These are phyloP conservation scores for Clarireedia hainanense DNA, from an alignment of 2,329 filamentous ascomycete species.

Conservation along the genomic window DNA sequence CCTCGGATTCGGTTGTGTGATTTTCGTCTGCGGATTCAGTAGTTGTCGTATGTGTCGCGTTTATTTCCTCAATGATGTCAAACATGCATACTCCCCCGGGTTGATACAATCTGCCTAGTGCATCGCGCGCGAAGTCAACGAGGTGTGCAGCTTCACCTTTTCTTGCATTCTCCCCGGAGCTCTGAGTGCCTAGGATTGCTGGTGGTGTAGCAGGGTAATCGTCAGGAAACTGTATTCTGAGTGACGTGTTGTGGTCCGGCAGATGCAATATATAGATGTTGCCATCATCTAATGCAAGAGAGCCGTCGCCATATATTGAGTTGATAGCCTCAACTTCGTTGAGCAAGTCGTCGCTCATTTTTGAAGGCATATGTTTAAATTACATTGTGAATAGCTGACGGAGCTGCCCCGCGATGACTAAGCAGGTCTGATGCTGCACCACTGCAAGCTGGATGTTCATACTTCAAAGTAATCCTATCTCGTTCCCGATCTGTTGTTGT, in stretches of 20 bases:
- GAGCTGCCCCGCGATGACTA: background rate
- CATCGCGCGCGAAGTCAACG: constrained; percentile 59
- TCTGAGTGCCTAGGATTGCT: constrained; percentile 68
- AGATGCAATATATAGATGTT: constrained; percentile 55
- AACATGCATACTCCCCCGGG: constrained; percentile 79
- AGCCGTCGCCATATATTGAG: constrained; percentile 70
- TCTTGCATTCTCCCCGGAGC: constrained; percentile 58
- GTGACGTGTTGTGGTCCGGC: constrained; percentile 47
- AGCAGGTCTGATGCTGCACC: background rate
- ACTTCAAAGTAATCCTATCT: no score
- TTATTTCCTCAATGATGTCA: constrained; percentile 76
- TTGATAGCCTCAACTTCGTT: constrained; percentile 79
- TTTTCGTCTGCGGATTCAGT: background rate
- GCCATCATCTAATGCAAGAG: constrained; percentile 37
- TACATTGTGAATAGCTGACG: background rate
- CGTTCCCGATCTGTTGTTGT: no score
- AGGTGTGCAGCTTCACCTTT: constrained; percentile 66
- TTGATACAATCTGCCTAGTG: constrained; percentile 59
- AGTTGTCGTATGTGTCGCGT: constrained; percentile 20
- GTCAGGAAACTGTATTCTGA: constrained; percentile 60
- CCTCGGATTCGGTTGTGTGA: background rate
- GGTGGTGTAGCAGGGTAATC: constrained; percentile 72
- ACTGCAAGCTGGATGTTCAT: background rate
- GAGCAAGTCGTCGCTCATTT: constrained; percentile 37
- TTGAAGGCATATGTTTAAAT: background rate